Evolutionary conservation across 2,329 filamentous ascomycete species (phyloP).

Genomic region (Alternaria arborescens): DNA sequence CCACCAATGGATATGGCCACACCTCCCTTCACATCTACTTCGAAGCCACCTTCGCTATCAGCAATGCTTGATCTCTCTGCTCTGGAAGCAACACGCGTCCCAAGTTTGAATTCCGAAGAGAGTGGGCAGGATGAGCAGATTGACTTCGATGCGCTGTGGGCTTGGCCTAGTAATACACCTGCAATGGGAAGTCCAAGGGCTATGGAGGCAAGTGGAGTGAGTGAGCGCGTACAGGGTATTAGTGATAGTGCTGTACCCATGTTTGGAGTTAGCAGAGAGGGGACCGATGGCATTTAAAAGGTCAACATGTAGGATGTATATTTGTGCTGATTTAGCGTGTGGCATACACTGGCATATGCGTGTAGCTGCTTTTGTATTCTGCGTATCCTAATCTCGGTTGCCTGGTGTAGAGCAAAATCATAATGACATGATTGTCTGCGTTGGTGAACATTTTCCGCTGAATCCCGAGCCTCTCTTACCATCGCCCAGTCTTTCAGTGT

Average conservation of each 20-base stretch:
- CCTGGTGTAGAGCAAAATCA: neutral
- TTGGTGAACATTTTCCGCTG: neutral
- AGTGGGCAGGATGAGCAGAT: conserved; percentile 51
- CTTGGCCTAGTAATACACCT: conserved; percentile 50
- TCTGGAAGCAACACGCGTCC: conserved; percentile 45
- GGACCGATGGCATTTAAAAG: neutral
- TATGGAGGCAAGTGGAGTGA: conserved; percentile 20
- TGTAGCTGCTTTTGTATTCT: neutral
- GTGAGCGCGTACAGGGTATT: conserved; percentile 38
- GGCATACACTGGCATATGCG: neutral
- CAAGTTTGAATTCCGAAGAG: conserved; percentile 45
- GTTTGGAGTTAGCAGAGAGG: conserved; percentile 38
- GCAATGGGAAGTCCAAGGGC: conserved; percentile 40
- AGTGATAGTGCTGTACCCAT: conserved; percentile 28
- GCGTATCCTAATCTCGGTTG: neutral
- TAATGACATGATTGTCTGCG: neutral
- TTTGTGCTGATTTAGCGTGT: neutral
- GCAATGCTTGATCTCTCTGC: conserved; percentile 51
- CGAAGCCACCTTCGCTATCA: conserved; percentile 40
- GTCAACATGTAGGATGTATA: neutral
- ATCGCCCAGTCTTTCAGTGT: neutral
- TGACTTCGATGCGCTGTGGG: conserved; percentile 54
- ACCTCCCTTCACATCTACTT: conserved; percentile 20
- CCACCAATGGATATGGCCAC: conserved; percentile 16
- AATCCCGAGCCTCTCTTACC: neutral